Conservation (phyloP, 2,329 filamentous ascomycete genomes). For the Thermomyces lanuginosus region DNA sequence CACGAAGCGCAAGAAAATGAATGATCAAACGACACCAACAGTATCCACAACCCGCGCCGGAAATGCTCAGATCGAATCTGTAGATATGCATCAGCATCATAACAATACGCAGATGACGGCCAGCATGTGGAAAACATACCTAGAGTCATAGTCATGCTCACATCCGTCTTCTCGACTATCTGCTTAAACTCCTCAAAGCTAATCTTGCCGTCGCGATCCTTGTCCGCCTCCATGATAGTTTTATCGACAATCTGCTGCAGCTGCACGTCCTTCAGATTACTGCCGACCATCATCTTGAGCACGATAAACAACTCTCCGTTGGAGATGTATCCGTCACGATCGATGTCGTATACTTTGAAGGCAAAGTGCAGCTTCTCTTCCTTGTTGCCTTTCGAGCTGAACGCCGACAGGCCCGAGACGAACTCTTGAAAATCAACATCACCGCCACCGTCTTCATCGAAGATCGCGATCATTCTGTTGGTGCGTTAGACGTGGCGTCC, state of each 20-base stretch:
- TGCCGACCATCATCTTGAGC: conserved; percentile 99
- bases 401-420: conserved; percentile 83
- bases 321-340: conserved; percentile 94
- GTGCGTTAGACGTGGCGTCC: neutral
- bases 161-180: conserved; percentile 91
- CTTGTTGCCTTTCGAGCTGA: conserved; percentile 97
- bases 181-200: conserved; percentile 98
- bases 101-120: too few species aligned
- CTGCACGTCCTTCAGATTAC: conserved; percentile 97
- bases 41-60: too few species aligned
- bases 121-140: conserved; percentile 38
- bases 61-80: too few species aligned
- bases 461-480: conserved; percentile 88
- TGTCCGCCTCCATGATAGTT: conserved; percentile 98
- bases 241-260: conserved; percentile 98
- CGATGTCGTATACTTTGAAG: conserved; percentile 99
- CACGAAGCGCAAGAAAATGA: too few species aligned
- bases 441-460: conserved; percentile 94
- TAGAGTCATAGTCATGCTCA: conserved; percentile 52
- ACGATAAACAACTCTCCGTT: conserved; percentile 99
- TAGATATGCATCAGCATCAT: too few species aligned
- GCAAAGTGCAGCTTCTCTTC: conserved; percentile 96
- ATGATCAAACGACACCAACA: too few species aligned
- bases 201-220: conserved; percentile 92
- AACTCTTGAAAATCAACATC: conserved; percentile 99